Conservation (phyloP, 441 rosid genomes). For the Populus hybrid region DNA sequence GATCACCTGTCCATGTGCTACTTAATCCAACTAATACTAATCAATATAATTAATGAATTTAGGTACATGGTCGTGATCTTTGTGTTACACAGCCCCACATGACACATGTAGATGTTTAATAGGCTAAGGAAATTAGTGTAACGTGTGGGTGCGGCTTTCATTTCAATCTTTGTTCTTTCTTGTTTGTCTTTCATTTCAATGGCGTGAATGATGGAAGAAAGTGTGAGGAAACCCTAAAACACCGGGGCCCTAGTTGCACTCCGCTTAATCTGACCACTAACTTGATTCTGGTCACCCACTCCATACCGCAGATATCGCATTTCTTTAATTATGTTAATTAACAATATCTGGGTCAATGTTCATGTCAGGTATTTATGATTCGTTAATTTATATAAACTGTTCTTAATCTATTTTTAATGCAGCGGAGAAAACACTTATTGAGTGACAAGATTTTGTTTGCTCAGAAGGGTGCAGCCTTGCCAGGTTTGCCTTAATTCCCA, state of each 20-base stretch:
- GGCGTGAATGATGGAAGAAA: slow-evolving; percentile 54
- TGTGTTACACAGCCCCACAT: not conserved
- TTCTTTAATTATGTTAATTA: not conserved
- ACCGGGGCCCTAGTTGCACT: slow-evolving; percentile 24
- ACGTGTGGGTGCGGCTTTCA: not conserved
- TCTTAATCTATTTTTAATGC: not conserved
- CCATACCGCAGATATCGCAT: slow-evolving; percentile 28
- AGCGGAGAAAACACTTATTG: not conserved
- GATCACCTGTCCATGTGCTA: not conserved
- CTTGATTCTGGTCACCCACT: slow-evolving; percentile 5
- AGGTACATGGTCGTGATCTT: not conserved
- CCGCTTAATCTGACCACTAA: slow-evolving; percentile 19
- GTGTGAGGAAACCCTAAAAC: slow-evolving; percentile 19
- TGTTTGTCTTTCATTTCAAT: slow-evolving; percentile 14
- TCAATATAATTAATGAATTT: not conserved
- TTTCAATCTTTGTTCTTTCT: not conserved
- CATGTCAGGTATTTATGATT: not conserved
- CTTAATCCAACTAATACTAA: not conserved
- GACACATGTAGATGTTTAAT: not conserved
- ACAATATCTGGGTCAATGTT: not conserved
- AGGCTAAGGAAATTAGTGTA: not conserved
- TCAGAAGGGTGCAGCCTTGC: not conserved
- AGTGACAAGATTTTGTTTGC: not conserved
- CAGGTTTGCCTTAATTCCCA: not conserved
- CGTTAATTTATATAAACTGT: not conserved